These are phyloP conservation scores for Gracilaria gracilis DNA, from an alignment of 23 red algal species.

Conservation along the genomic window DNA sequence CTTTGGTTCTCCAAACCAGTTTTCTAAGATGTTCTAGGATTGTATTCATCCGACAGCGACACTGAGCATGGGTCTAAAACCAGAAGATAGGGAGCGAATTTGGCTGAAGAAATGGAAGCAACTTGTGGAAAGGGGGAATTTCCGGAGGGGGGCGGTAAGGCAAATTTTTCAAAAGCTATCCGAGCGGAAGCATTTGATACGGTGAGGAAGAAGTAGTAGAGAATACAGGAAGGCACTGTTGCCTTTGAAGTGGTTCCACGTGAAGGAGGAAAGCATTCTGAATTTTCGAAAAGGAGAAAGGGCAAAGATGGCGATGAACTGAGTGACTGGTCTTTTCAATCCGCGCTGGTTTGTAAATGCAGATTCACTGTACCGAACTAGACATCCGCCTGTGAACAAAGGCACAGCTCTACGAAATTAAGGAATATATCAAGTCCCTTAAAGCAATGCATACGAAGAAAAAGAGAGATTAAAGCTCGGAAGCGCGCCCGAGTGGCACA, in stretches of 20 bases:
- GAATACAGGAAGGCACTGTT: not conserved
- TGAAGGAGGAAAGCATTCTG: not conserved
- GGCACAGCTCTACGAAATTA: slow-evolving; percentile 75
- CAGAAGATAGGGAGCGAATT: too few relatives aligned
- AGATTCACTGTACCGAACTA: slow-evolving; percentile 65
- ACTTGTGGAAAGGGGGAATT: not conserved
- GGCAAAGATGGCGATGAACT: slow-evolving; percentile 17
- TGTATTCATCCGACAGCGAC: slow-evolving; percentile 47
- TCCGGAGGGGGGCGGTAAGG: not conserved
- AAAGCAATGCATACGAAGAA: slow-evolving; percentile 75
- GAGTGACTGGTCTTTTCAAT: slow-evolving; percentile 68
- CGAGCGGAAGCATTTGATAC: slow-evolving; percentile 42
- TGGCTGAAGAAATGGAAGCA: not conserved
- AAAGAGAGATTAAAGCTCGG: slow-evolving; percentile 80
- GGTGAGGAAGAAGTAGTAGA: slow-evolving; percentile 14
- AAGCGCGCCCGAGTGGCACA: slow-evolving; percentile 49
- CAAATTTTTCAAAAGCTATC: slow-evolving; percentile 33
- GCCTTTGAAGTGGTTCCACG: slow-evolving; percentile 61
- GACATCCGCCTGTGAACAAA: slow-evolving; percentile 65
- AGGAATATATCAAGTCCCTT: slow-evolving; percentile 65
- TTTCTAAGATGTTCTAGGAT: slow-evolving; percentile 48
- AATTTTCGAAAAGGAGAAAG: not conserved
- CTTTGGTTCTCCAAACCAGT: slow-evolving; percentile 78
- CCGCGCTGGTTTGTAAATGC: slow-evolving; percentile 93
- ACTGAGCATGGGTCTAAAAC: not conserved